Conservation (phyloP, 192 early-diverging fungal genomes). For the Nowakowskiella sp. region DNA sequence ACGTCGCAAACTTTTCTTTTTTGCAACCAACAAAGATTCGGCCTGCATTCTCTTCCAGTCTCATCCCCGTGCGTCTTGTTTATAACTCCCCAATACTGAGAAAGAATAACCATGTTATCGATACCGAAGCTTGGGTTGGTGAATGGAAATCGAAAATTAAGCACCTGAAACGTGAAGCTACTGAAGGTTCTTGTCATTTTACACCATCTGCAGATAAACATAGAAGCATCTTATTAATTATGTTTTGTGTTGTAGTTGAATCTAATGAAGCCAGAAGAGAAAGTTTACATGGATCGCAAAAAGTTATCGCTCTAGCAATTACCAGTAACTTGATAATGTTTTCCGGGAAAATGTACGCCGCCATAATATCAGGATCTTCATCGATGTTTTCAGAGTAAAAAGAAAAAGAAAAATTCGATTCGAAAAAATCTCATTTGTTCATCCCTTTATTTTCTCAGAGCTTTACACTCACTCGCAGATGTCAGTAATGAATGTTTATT, state of each 20-base stretch:
- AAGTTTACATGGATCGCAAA: conserved; percentile 40
- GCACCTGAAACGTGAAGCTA: conserved; percentile 23
- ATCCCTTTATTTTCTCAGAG: conserved; percentile 19
- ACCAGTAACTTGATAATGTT: conserved; percentile 40
- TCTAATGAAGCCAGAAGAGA: conserved; percentile 17
- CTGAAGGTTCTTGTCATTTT: conserved; percentile 16
- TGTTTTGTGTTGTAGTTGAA: conserved; percentile 20
- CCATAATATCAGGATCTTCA: conserved; percentile 41
- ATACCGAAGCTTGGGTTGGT: too few species aligned
- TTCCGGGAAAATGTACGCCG: conserved; percentile 41
- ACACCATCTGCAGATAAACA: neutral
- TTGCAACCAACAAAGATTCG: too few species aligned
- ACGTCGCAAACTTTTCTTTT: too few species aligned
- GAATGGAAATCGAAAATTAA: conserved; percentile 25
- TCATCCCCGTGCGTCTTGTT: too few species aligned
- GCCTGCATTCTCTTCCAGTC: too few species aligned
- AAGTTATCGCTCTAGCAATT: conserved; percentile 45
- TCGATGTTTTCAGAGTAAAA: conserved; percentile 49
- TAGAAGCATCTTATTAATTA: neutral
- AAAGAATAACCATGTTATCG: too few species aligned
- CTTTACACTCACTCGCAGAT: conserved; percentile 41
- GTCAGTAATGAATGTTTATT: conserved; percentile 16
- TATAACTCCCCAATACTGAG: too few species aligned
- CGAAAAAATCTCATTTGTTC: conserved; percentile 10
- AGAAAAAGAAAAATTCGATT: neutral